Conservation (phyloP, 805 yeast genomes). For the Lachancea cidri region DNA sequence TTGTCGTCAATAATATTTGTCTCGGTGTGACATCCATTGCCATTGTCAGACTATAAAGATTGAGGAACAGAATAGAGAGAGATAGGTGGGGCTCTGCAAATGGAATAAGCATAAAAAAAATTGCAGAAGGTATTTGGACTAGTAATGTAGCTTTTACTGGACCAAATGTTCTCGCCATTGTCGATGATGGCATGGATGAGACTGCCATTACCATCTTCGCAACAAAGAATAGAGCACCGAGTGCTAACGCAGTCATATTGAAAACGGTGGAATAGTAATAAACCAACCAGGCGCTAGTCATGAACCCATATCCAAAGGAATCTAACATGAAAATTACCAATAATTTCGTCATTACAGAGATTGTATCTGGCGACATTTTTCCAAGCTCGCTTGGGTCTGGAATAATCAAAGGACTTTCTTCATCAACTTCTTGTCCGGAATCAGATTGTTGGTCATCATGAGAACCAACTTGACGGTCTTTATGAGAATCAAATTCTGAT, state of each 20-base stretch:
- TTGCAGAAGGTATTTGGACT: conserved; percentile 75
- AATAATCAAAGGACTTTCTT: conserved; percentile 24
- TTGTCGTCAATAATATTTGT: conserved; percentile 67
- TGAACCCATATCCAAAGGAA: conserved; percentile 83
- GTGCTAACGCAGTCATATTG: conserved; percentile 44
- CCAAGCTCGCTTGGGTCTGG: conserved; percentile 1
- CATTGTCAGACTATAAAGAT: conserved; percentile 55
- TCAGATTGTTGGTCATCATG: conserved; percentile 14
- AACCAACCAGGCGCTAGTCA: conserved; percentile 85
- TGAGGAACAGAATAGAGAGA: conserved; percentile 45
- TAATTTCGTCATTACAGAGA: conserved; percentile 41
- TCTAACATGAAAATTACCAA: conserved; percentile 71
- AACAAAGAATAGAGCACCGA: conserved; percentile 65
- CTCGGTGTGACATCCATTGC: conserved; percentile 93
- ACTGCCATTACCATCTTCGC: conserved; percentile 59
- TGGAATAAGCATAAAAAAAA: conserved; percentile 54
- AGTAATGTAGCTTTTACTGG: conserved; percentile 71
- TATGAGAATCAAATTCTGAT: conserved; percentile 44
- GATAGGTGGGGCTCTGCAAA: conserved; percentile 34
- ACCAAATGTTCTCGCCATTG: conserved; percentile 60
- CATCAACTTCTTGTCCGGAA: conserved; percentile 18
- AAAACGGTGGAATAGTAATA: conserved; percentile 67
- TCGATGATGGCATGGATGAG: conserved; percentile 74
- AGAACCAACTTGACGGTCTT: conserved; percentile 37
- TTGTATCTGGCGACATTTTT: conserved; percentile 38